A percentile compares a stretch with the other conserved stretches of the same genome.
Evolutionary conservation across 2,329 filamentous ascomycete genomes (phyloP).

Genomic region (Cadophora sp.): DNA sequence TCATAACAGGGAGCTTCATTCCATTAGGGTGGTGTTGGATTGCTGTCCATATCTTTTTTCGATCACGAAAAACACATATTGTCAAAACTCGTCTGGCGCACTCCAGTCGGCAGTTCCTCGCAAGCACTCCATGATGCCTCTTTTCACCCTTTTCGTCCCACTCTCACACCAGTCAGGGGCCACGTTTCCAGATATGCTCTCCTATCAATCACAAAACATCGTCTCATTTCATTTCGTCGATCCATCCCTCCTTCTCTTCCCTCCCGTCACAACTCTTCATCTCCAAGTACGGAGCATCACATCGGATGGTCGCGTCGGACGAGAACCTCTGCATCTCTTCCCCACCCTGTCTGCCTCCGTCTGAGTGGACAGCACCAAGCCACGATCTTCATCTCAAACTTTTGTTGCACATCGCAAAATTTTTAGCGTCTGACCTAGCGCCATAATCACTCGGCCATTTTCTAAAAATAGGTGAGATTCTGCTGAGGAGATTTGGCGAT

Average conservation of each 20-base stretch:
- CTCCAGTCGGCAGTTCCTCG: too few species aligned
- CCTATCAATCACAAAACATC: too few species aligned
- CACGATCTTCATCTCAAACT: background rate
- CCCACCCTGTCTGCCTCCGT: background rate
- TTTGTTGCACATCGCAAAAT: background rate
- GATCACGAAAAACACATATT: too few species aligned
- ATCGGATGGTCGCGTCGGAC: background rate
- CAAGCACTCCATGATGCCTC: too few species aligned
- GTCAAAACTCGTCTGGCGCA: too few species aligned
- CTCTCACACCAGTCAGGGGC: too few species aligned
- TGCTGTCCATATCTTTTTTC: too few species aligned
- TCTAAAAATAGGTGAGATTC: background rate
- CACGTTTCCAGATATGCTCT: too few species aligned
- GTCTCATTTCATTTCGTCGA: background rate
- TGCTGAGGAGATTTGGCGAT: too few species aligned
- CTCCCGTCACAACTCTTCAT: too few species aligned
- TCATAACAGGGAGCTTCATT: background rate
- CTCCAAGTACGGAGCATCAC: background rate
- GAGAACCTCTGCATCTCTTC: background rate
- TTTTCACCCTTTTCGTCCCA: too few species aligned
- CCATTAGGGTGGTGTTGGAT: too few species aligned
- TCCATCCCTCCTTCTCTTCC: background rate
- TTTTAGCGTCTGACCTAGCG: background rate
- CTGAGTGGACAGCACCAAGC: background rate
- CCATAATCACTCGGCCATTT: constrained; percentile 3